Conservation (phyloP, 2,329 filamentous ascomycete species). For the Botryotinia globosa region DNA sequence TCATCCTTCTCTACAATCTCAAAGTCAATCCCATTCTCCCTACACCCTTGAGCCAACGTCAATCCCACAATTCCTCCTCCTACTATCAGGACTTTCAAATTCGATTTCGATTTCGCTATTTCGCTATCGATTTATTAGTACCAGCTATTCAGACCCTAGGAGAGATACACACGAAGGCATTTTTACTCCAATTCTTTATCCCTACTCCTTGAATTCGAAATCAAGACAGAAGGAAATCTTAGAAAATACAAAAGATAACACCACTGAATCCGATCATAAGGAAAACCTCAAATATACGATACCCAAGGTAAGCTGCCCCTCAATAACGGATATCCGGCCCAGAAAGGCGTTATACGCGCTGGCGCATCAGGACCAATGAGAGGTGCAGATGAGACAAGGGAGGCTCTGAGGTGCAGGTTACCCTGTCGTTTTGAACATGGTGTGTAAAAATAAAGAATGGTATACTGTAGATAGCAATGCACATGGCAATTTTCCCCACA, state of each 20-base stretch:
- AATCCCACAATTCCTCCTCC: slow-evolving; percentile 21
- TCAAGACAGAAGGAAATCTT: not conserved
- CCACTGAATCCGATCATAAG: not conserved
- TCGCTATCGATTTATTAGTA: not conserved
- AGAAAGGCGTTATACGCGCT: not conserved
- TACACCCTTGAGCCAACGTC: slow-evolving; percentile 20
- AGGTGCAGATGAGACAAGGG: not conserved
- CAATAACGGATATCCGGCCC: not conserved
- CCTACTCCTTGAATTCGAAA: not conserved
- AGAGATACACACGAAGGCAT: not conserved
- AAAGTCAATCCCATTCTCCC: slow-evolving; percentile 20
- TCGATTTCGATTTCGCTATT: not conserved
- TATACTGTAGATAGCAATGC: not conserved
- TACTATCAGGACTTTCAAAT: slow-evolving; percentile 17
- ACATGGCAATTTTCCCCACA: not conserved
- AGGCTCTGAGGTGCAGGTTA: not conserved
- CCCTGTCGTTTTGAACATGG: not conserved
- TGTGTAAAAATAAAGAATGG: not conserved
- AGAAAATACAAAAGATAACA: not conserved
- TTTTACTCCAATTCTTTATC: not conserved
- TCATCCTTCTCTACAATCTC: slow-evolving; percentile 39
- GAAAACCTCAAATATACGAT: not conserved
- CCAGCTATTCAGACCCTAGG: not conserved
- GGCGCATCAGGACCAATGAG: slow-evolving; percentile 1
- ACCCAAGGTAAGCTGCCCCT: not conserved